Evolutionary conservation across 2,329 filamentous ascomycete species (phyloP).

Genomic region (Aspergillus pseudoglaucus): DNA sequence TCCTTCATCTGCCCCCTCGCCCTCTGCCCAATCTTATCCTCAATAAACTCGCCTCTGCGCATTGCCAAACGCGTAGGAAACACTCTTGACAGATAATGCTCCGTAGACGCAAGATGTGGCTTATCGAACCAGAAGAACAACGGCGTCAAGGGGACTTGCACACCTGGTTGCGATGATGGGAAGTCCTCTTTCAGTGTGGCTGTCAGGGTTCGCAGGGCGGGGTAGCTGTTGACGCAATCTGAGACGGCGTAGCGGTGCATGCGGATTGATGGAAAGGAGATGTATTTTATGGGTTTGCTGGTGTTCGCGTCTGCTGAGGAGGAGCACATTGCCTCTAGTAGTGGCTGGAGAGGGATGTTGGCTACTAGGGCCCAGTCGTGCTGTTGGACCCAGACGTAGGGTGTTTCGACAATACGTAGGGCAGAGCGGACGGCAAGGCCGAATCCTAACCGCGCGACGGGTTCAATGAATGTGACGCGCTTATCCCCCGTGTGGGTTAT

Average conservation of each 20-base stretch:
- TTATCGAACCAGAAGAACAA: slow-evolving; percentile 10
- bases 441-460: slow-evolving; percentile 3
- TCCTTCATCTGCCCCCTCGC: slow-evolving; percentile 8
- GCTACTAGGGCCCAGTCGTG: slow-evolving; percentile 7
- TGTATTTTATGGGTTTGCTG: background rate
- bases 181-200: slow-evolving; percentile 1
- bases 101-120: slow-evolving; percentile 5
- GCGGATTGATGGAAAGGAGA: slow-evolving; percentile 1
- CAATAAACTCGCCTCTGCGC: slow-evolving; percentile 7
- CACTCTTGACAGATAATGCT: slow-evolving; percentile 5
- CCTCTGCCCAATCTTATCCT: slow-evolving; percentile 9
- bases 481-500: slow-evolving; percentile 2
- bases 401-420: slow-evolving; percentile 3
- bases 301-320: background rate
- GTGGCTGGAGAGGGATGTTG: slow-evolving; percentile 1
- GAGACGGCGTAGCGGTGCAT: slow-evolving; percentile 2
- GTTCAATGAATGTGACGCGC: slow-evolving; percentile 4
- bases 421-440: slow-evolving; percentile 6
- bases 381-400: slow-evolving; percentile 9
- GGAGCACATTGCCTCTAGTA: slow-evolving; percentile 2
- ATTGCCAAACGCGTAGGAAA: slow-evolving; percentile 6
- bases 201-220: background rate
- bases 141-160: slow-evolving; percentile 2
- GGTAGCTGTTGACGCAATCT: background rate
- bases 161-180: background rate